Percentiles rank a stretch among this genome's conserved stretches.
Conservation (phyloP, 129 eudicot genomes). For the Lonicera japonica region DNA sequence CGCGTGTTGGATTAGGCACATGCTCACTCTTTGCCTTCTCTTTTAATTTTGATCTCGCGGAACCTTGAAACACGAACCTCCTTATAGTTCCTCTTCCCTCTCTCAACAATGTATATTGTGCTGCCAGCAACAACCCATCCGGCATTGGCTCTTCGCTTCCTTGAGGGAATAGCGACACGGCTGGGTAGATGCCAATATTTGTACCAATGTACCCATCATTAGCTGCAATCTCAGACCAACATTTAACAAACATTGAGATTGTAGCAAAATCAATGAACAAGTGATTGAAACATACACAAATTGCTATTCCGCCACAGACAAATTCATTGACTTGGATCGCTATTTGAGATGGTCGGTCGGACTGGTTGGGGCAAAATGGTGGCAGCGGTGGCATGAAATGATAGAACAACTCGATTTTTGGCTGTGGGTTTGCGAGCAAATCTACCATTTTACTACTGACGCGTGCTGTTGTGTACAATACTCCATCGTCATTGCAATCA, state of each 20-base stretch:
- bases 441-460: not conserved
- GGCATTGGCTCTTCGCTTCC: not conserved
- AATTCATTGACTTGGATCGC: not conserved
- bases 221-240: not conserved
- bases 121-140: not conserved
- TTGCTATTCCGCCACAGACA: not conserved
- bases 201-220: not conserved
- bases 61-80: not conserved
- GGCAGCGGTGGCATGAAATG: not conserved
- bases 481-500: slow-evolving; percentile 31
- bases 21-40: not conserved
- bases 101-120: no score
- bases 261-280: not conserved
- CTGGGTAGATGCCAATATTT: not conserved
- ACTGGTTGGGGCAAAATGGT: not conserved
- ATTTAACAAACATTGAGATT: no score
- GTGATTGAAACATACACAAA: not conserved
- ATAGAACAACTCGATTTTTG: not conserved
- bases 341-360: not conserved
- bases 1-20: not conserved
- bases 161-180: not conserved
- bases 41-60: not conserved
- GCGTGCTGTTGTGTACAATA: slow-evolving; percentile 9
- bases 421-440: slow-evolving; percentile 17
- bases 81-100: not conserved